Evolutionary conservation across 2,329 filamentous ascomycete species (phyloP).

Genomic region (Xylariaceae sp.): DNA sequence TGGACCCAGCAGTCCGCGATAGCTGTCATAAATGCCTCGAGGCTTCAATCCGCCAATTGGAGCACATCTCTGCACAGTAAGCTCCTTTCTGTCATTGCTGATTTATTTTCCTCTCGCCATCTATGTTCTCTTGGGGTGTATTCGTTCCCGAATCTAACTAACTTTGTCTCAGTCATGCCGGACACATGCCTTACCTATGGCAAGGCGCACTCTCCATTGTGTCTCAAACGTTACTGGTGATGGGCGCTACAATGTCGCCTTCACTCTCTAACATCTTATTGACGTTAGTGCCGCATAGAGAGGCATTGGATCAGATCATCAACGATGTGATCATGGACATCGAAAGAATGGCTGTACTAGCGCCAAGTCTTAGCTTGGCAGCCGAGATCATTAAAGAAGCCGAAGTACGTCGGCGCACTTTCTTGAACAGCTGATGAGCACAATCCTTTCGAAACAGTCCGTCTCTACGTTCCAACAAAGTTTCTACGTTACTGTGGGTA

Average conservation of each 20-base stretch:
- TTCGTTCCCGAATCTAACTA: slow-evolving; percentile 34
- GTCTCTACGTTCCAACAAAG: slow-evolving; percentile 3
- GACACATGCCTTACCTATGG: slow-evolving; percentile 83
- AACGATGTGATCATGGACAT: slow-evolving; percentile 74
- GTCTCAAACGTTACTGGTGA: slow-evolving; percentile 76
- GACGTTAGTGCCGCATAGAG: slow-evolving; percentile 52
- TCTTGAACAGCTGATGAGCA: slow-evolving; percentile 49
- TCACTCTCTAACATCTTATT: slow-evolving; percentile 65
- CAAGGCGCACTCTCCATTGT: slow-evolving; percentile 81
- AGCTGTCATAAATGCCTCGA: slow-evolving; percentile 80
- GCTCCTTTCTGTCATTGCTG: slow-evolving; percentile 31
- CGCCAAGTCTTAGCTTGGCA: slow-evolving; percentile 72
- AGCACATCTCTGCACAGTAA: slow-evolving; percentile 75
- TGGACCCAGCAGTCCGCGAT: slow-evolving; percentile 71
- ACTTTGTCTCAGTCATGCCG: slow-evolving; percentile 60
- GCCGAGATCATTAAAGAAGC: slow-evolving; percentile 80
- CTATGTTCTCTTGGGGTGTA: slow-evolving; percentile 23
- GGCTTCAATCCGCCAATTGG: slow-evolving; percentile 74
- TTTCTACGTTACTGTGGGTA: no score
- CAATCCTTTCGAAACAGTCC: slow-evolving; percentile 14
- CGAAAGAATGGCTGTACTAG: slow-evolving; percentile 69
- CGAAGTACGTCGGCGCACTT: slow-evolving; percentile 66
- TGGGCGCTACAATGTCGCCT: slow-evolving; percentile 80
- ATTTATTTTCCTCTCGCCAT: slow-evolving; percentile 11
- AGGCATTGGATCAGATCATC: slow-evolving; percentile 72